These are phyloP conservation scores for Lichina pygmaea DNA, from an alignment of 495 filamentous ascomycete species.

Conservation along the genomic window DNA sequence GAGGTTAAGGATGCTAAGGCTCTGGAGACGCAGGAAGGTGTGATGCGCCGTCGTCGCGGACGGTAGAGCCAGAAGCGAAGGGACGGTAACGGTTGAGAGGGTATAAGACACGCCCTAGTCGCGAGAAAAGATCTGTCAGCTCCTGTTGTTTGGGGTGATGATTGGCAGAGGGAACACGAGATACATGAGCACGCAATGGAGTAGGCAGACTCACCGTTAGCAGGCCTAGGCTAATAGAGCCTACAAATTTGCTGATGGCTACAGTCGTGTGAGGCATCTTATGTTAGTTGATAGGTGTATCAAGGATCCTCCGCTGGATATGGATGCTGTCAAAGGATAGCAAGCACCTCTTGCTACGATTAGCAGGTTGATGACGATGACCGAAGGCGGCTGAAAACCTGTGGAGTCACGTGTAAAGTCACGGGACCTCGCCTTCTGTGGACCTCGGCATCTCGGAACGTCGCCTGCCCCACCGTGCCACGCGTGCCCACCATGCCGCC, in stretches of 20 bases:
- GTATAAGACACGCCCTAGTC: slow-evolving; percentile 62
- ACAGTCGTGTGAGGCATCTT: slow-evolving; percentile 43
- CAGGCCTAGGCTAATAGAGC: slow-evolving; percentile 62
- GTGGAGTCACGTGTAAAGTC: too few relatives aligned
- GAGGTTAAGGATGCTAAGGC: slow-evolving; percentile 27
- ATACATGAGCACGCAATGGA: neutral
- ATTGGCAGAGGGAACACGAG: neutral
- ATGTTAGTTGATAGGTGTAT: neutral
- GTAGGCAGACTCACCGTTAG: slow-evolving; percentile 33
- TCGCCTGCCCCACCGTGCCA: too few relatives aligned
- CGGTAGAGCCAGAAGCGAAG: slow-evolving; percentile 50
- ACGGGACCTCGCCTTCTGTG: too few relatives aligned
- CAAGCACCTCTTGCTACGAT: too few relatives aligned
- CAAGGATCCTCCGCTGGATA: too few relatives aligned
- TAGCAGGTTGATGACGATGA: too few relatives aligned
- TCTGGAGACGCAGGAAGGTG: slow-evolving; percentile 33
- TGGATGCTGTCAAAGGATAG: too few relatives aligned
- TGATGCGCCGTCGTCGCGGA: slow-evolving; percentile 36
- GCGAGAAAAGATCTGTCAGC: neutral
- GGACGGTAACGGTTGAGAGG: slow-evolving; percentile 41
- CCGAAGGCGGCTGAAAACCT: too few relatives aligned
- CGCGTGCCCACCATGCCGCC: too few relatives aligned
- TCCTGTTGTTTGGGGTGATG: neutral
- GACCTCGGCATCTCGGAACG: too few relatives aligned
- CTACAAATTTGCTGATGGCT: slow-evolving; percentile 65